Evolutionary conservation across 352 stramenopile species (phyloP), one percentile per base, ranked within the genome.

Genomic region (Pythium brassicae): DNA sequence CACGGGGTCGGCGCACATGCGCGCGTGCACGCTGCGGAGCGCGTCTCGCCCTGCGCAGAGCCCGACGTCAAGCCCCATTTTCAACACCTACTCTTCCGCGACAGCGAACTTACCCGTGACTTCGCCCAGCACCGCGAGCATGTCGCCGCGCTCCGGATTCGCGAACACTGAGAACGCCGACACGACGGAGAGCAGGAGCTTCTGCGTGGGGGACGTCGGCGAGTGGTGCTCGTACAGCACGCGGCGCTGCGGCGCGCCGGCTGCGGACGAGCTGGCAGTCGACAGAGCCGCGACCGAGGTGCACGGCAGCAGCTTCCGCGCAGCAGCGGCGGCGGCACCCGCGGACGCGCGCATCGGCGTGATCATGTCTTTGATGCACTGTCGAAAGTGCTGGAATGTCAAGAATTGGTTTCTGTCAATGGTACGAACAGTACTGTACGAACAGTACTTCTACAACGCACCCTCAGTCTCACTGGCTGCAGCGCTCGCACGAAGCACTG

Each of bases 91-190:
- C 32, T 2, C 32, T 45, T 22, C 17, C 7, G 4, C 17, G 17
- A 45, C 15, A 45, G 39, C 12, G 5, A 10, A 45, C 39, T 37
- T 34, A 52, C 89, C 93, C 1, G 96, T 99, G 32, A 97, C 83
- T 69, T 99, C 97, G 22, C 94, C 96, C 8, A 99, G 74, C 17
- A 79, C 74, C 5, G 96, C 96, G 15, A 99, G 81, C 74, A 97
- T 97, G 72, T 99, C 97, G 23, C 79, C 94, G 29, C 96, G 87
- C 50, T 97, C 92, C 2, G 97, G 96, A 66, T 99, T 85, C 4
- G 59, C 34, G 34, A 99, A 82, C 11, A 97, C 95, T 0, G 84
- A 86, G 35, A 97, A 64, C 11, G 94, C 94, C 37, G 92, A 93
- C 22, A 87, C 81, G 23, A 94, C 63, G 1, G 95, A 87, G 26